Base-by-base conservation (phyloP, 306 rosid species). In the Prosopis cineraria region DNA sequence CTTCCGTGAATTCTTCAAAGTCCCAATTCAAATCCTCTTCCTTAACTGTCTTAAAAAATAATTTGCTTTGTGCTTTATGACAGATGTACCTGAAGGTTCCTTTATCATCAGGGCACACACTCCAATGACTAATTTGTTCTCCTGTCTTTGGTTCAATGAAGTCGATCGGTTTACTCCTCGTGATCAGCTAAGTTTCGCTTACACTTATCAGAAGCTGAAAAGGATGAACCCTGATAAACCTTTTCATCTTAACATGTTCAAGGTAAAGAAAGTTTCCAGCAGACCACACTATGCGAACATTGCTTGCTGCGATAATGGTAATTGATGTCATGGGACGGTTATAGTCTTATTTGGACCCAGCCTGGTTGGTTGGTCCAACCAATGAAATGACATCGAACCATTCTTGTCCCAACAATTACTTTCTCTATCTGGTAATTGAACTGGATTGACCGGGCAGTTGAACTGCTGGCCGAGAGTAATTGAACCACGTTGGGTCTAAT, bases 71-170 rank as follows among this genome's bases (percentile, higher is more conserved):
- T 36, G 58, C n/a, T 36, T 52, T n/a, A 69, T 45, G 72, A 73
- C 86, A 93, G 98, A 91, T 87, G 97, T 93, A 78, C 95, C 98
- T 24, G 98, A 91, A 88, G 98, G 97, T 75, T 95, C 99, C 72
- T 92, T 95, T 76, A 95, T 95, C 72, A 76, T 95, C 25, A 84
- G 98, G 75, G 99, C 98, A 14, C 99, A 95, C 85, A 95, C 99
- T 60, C 96, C 99, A 50, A 91, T 93, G 98, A 86, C 99, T 63
- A 95, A 95, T 82, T 85, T 95, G 81, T 93, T 95, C 85, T 91
- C 95, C 29, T 95, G 99, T 83, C 96, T 95, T 68, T 95, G 99
- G 99, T 95, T 91, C 89, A 92, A 95, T 72, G 98, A 91, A 83
- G 91, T 95, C 48, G 98, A 91, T 17, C 90, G 91, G 41, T 95